Percentiles rank a stretch among this genome's conserved stretches.
Evolutionary conservation across 768 basidiomycete genomes (phyloP).

Genomic region (Coprinellus aureogranulatus): DNA sequence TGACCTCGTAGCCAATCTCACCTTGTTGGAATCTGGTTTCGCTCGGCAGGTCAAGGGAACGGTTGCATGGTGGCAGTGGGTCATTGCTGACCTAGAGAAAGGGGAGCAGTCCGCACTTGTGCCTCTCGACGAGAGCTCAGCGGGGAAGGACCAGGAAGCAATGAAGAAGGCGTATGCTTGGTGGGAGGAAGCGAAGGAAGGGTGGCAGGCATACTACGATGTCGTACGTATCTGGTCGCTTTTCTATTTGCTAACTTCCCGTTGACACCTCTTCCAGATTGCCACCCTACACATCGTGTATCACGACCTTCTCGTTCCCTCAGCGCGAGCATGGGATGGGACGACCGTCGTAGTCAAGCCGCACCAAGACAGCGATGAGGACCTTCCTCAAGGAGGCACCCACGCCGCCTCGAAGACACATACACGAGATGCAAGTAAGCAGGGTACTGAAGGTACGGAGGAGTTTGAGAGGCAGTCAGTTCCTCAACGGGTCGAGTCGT

Average conservation of each 20-base stretch:
- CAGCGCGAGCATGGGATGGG: not conserved
- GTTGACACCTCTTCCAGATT: not conserved
- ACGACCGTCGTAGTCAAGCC: not conserved
- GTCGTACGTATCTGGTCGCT: not conserved
- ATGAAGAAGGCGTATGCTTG: not conserved
- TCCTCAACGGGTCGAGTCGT: not conserved
- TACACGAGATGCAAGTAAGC: not conserved
- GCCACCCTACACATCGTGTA: not conserved
- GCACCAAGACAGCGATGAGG: not conserved
- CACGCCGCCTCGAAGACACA: too few relatives aligned
- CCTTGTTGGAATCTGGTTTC: slow-evolving; percentile 2
- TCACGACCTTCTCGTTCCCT: not conserved
- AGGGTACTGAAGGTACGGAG: not conserved
- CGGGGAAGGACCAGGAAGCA: not conserved
- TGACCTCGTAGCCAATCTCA: slow-evolving; percentile 8
- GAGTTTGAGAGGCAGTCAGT: not conserved
- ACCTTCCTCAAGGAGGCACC: not conserved
- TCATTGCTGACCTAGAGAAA: slow-evolving; percentile 1
- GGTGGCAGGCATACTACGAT: slow-evolving; percentile 2
- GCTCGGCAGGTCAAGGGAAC: not conserved
- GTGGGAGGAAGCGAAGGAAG: not conserved
- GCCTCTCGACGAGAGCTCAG: not conserved
- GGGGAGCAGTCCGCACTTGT: not conserved
- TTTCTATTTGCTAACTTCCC: not conserved
- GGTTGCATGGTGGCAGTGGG: slow-evolving; percentile 6